Evolutionary conservation across 768 basidiomycete species (phyloP).

Genomic region (Leccinum arenicola): DNA sequence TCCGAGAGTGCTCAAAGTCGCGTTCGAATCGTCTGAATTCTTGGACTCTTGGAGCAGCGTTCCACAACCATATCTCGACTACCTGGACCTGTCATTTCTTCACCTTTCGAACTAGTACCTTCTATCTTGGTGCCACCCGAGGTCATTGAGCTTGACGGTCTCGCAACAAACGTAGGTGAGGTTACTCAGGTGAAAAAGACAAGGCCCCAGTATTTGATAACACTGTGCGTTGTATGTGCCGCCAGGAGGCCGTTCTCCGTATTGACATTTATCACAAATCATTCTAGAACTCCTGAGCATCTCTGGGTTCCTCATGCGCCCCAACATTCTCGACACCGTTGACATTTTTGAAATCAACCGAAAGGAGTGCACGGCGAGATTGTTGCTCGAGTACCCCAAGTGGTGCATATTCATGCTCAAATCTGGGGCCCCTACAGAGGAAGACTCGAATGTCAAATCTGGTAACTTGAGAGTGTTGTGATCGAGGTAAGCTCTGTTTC

Average conservation of each 20-base stretch:
- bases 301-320: slow-evolving; percentile 76
- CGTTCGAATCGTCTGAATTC: slow-evolving; percentile 60
- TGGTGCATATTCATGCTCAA: slow-evolving; percentile 79
- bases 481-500: slow-evolving; percentile 60
- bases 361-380: slow-evolving; percentile 80
- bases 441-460: slow-evolving; percentile 60
- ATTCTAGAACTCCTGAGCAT: slow-evolving; percentile 74
- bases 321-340: slow-evolving; percentile 67
- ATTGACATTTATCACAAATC: slow-evolving; percentile 43
- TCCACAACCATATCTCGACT: slow-evolving; percentile 61
- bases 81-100: slow-evolving; percentile 40
- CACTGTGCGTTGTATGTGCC: slow-evolving; percentile 33
- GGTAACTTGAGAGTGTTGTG: slow-evolving; percentile 86
- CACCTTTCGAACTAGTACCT: slow-evolving; percentile 62
- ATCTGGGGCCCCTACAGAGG: slow-evolving; percentile 54
- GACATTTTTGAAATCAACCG: slow-evolving; percentile 96
- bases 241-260: not conserved
- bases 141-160: slow-evolving; percentile 73
- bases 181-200: slow-evolving; percentile 60
- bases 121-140: slow-evolving; percentile 85
- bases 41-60: slow-evolving; percentile 52
- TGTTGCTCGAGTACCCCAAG: slow-evolving; percentile 81
- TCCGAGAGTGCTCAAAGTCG: slow-evolving; percentile 46
- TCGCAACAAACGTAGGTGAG: slow-evolving; percentile 49
- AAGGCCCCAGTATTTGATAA: slow-evolving; percentile 52